Base-by-base conservation (phyloP, 2,329 filamentous ascomycete species). In the Fusarium algeriense region DNA sequence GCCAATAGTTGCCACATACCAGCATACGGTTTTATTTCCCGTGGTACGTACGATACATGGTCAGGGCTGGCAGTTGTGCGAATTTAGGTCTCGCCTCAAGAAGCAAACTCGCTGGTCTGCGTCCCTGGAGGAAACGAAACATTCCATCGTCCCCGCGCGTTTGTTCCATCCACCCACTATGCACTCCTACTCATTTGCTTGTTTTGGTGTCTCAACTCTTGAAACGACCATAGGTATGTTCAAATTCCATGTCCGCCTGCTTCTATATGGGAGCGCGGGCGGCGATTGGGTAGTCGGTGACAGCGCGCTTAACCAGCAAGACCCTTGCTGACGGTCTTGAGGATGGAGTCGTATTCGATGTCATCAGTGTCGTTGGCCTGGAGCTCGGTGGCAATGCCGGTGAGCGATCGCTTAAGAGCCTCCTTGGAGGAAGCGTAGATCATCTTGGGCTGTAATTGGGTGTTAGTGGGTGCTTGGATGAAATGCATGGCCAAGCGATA, bases 351-450 rank as follows among this genome's bases (percentile, higher is more conserved):
- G 82, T 90, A 91, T 85, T 95, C 92, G 79, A 96, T 92, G 82
- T 95, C 93, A 82, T 94, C 92, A 75, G 85, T 83, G 82, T 95
- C 93, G 85, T 95, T 95, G 85, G 92, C 93, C 86, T 96, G 93
- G 77, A 95, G 87, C 81, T 95, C 93, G 77, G 86, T 84, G 68
- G 91, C 91, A 76, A 95, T 85, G 71, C 92, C 93, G 80, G 89
- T 92, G 71, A 96, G 88, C 54, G 92, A 83, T 82, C 91, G 91
- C 89, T 94, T 95, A 75, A 96, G 88, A 66, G 92, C 91, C 78
- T 95, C 92, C 86, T 95, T 96, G 83, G 93, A 96, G 56, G 93
- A 93, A 77, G 93, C 92, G 87, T 95, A 96, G 82, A 94, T 88
- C 93, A 96, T 96, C 88, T 94, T 94, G 83, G 91, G 88, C 93